Percentiles rank a stretch among this genome's conserved stretches.
phyloP scores from a whole-genome alignment of 2,329 filamentous ascomycete genomes.

The Nemania serpens region DNA sequence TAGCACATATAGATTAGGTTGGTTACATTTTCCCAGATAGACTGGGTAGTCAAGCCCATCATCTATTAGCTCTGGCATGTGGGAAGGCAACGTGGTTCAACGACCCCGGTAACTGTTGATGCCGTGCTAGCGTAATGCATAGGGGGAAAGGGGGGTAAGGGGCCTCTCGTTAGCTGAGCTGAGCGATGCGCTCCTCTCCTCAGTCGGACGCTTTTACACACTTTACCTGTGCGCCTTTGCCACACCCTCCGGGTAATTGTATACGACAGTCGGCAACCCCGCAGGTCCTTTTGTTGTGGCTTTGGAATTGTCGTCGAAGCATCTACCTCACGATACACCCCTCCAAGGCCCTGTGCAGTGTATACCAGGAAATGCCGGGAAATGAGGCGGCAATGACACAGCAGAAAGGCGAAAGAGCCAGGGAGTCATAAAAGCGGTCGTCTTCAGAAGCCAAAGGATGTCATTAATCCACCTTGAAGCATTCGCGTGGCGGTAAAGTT shows the following conservation, averaged over 20 bases:
- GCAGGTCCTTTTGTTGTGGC: no score
- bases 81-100: background rate
- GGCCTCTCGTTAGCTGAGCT: no score
- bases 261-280: no score
- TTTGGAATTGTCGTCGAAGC: no score
- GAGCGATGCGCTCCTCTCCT: no score
- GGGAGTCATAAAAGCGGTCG: background rate
- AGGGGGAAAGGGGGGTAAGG: no score
- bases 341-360: no score
- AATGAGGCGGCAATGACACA: background rate
- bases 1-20: background rate
- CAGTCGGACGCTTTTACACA: no score
- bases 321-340: no score
- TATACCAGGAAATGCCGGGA: background rate
- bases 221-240: no score
- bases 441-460: background rate
- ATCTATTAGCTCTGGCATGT: background rate
- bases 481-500: background rate
- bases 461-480: background rate
- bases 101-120: background rate
- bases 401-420: no score
- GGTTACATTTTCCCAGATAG: constrained; percentile 1
- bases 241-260: no score
- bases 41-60: background rate
- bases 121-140: background rate